Percentiles rank a stretch among this genome's conserved stretches.
Evolutionary conservation across 176 grass and related monocot species (phyloP).

Genomic region (Luzula sylvatica): DNA sequence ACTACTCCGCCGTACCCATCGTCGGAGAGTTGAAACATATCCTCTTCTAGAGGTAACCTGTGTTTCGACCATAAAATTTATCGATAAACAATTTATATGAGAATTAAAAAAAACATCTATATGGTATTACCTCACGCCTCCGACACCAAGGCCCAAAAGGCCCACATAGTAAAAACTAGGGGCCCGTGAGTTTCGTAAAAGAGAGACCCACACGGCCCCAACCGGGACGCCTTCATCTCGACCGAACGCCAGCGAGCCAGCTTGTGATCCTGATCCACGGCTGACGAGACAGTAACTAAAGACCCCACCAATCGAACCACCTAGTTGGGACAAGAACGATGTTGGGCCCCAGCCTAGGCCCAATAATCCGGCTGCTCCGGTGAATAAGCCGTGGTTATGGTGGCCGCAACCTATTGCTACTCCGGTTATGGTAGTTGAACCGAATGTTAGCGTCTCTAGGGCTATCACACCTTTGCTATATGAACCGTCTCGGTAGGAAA

Average conservation of each 20-base stretch:
- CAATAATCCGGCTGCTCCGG: constrained; percentile 48
- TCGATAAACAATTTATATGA: no score
- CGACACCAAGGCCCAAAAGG: constrained; percentile 61
- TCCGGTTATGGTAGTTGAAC: constrained; percentile 30
- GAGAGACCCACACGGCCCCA: constrained; percentile 84
- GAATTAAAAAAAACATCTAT: no score
- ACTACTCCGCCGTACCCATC: constrained; percentile 68
- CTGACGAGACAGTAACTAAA: constrained; percentile 88
- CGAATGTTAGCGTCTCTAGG: constrained; percentile 74
- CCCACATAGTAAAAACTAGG: constrained; percentile 93
- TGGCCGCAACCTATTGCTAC: constrained; percentile 89
- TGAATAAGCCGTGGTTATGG: constrained; percentile 71
- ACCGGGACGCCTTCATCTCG: constrained; percentile 54
- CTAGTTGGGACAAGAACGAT: constrained; percentile 74
- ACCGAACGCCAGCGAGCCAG: constrained; percentile 49
- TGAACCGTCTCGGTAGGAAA: constrained; percentile 74
- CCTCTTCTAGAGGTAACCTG: constrained; percentile 34
- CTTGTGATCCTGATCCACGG: constrained; percentile 24
- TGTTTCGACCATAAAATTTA: no score
- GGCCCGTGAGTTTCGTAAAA: constrained; percentile 49
- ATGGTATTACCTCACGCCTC: constrained; percentile 11
- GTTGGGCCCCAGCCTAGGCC: constrained; percentile 90
- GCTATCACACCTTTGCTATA: constrained; percentile 65
- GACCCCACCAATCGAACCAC: constrained; percentile 51
- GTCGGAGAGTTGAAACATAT: constrained; percentile 57